Percentiles rank a stretch among this genome's conserved stretches.
Conservation (phyloP, 768 basidiomycete species). For the Rhizopogon vesiculosus region DNA sequence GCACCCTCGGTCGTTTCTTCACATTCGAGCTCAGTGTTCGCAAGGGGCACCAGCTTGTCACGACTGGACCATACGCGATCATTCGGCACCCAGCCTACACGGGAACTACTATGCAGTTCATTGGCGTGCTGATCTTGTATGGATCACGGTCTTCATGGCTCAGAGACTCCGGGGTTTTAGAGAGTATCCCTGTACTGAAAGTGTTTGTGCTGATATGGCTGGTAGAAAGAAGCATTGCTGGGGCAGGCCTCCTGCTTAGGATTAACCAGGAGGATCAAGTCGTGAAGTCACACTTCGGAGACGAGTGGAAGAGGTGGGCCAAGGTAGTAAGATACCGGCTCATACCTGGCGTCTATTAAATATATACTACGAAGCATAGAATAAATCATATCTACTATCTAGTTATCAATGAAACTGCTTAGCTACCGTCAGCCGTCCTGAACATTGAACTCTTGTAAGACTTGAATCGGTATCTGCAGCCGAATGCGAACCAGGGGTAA, state of each 20-base stretch:
- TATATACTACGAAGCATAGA: too few relatives aligned
- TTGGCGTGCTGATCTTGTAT: constrained; percentile 2
- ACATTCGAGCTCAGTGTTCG: constrained; percentile 24
- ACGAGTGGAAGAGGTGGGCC: constrained; percentile 30
- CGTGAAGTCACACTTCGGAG: constrained; percentile 25
- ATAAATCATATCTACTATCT: too few relatives aligned
- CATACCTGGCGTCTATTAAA: constrained; percentile 28
- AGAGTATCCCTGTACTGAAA: constrained; percentile 2
- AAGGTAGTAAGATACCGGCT: constrained; percentile 24
- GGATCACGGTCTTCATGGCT: constrained; percentile 10
- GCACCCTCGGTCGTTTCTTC: constrained; percentile 21
- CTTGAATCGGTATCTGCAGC: too few relatives aligned
- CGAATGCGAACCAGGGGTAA: too few relatives aligned
- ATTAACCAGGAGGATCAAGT: constrained; percentile 25
- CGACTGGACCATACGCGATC: constrained; percentile 22
- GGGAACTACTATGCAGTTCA: constrained; percentile 9
- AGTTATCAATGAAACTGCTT: too few relatives aligned
- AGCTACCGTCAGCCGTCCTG: too few relatives aligned
- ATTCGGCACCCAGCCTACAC: constrained; percentile 28
- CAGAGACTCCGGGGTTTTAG: constrained; percentile 8
- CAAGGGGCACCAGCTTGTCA: constrained; percentile 21
- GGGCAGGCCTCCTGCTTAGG: neutral
- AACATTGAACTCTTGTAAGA: too few relatives aligned
- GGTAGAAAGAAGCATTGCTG: neutral
- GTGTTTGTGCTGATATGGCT: neutral